A percentile compares a stretch with the other conserved stretches of the same genome.
Evolutionary conservation across 2,329 filamentous ascomycete species (phyloP).

Genomic region (Arthrobotrys sinensis): DNA sequence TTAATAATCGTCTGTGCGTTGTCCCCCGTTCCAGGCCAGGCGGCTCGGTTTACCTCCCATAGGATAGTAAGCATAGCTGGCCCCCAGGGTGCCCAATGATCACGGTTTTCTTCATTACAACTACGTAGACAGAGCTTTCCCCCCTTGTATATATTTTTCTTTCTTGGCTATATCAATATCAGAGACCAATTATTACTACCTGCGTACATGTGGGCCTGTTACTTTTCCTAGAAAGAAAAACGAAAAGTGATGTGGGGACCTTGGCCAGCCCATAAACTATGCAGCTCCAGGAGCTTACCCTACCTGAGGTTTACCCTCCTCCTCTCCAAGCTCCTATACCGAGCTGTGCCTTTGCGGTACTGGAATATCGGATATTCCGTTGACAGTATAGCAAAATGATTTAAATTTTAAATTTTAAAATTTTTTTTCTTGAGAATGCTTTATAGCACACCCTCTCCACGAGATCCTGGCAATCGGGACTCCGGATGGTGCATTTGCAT

Average conservation of each 20-base stretch:
- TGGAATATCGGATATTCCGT: constrained; percentile 7
- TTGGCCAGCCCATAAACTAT: not conserved
- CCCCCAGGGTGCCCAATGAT: not conserved
- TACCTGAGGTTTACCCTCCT: too few relatives aligned
- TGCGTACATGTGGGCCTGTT: not conserved
- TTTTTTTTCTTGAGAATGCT: too few relatives aligned
- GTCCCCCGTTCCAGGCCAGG: constrained; percentile 20
- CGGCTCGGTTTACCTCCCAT: constrained; percentile 12
- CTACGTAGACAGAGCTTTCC: not conserved
- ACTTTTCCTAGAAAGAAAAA: constrained; percentile 22
- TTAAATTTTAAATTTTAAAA: too few relatives aligned
- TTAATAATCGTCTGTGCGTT: constrained; percentile 22
- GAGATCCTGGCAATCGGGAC: too few relatives aligned
- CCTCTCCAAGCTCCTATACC: not conserved
- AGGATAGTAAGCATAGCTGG: too few relatives aligned
- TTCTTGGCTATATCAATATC: constrained; percentile 14
- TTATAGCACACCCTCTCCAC: too few relatives aligned
- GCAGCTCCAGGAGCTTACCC: not conserved
- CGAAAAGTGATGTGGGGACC: constrained; percentile 5
- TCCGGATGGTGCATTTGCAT: too few relatives aligned
- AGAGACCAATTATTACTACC: not conserved
- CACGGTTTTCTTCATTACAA: not conserved
- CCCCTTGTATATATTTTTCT: not conserved
- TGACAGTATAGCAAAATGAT: not conserved
- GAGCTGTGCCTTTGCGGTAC: constrained; percentile 18